Base-by-base conservation (phyloP, 768 basidiomycete genomes). In the Holtermanniella nyarrowii region DNA sequence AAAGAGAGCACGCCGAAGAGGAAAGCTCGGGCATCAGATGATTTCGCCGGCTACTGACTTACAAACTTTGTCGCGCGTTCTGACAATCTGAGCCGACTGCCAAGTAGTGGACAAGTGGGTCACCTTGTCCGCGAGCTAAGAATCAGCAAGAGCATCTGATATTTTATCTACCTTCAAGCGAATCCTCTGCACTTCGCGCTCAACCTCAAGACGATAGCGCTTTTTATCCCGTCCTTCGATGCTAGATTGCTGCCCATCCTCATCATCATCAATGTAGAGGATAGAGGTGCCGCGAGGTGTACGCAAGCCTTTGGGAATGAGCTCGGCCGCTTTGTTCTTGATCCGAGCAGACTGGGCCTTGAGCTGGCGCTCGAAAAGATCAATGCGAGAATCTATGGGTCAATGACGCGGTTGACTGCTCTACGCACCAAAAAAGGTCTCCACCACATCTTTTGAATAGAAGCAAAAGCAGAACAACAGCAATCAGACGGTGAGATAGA, bases 1-100 rank as follows among this genome's bases (percentile, higher is more conserved):
- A 99, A 72, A 16, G 83, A 83, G 83, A 91, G 86, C 42, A 99
- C 95, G 24, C 90, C 86, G 63, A 87, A 80, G 74, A 96, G 86
- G 76, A 97, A 99, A 0, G 88, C 85, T 27, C 41, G 41, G 12
- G 42, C 5, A 7, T 23, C 3, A 16, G 42, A 4, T 12, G 3
- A 41, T 5, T 14, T 10, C n/a, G 64, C 24, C 18, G 42, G 23
- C 5, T 4, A 13, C 14, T 16, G n/a, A 31, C 70, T 88, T 86
- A 69, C 65, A 61, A 31, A 72, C 57, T 50, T 72, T 73, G 45
- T 73, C 72, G 39, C 63, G 60, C 2, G 70, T 72, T 22, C 70
- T 53, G 21, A 73, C 60, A n/a, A 66, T 67, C 42, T 68, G 61
- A 2, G 89, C 84, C 13, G 89, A 90, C 62, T 93, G 85, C 95